Base-by-base conservation (phyloP, 2,329 filamentous ascomycete species). In the Diaporthe humulicola region DNA sequence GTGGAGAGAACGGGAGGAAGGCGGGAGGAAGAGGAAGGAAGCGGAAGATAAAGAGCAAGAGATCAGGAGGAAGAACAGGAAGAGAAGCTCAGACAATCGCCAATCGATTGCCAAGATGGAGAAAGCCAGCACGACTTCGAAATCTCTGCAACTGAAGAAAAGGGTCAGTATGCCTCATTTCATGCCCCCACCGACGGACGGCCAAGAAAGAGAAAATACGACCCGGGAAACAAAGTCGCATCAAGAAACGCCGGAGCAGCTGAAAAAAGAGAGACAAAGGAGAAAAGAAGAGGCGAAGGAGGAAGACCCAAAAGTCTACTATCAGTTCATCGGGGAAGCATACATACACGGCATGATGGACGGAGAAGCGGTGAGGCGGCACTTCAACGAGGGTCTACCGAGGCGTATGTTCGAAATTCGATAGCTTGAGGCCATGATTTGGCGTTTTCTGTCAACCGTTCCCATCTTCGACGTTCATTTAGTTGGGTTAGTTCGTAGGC, bases 311-410 rank as follows among this genome's bases (percentile, higher is more conserved):
- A 36, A 48, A 6, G 56, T 38, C 12, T 77, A 73, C n/a, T 78
- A 76, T 56, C 19, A 73, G 4, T 71, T 79, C 25, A 36, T 76
- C 3, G 78, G 78, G 17, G 78, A 79, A 45, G 70, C 75, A n/a
- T 79, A 79, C 45, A 67, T 79, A 28, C 78, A 79, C 22, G 77
- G 78, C 3, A 77, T 78, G 74, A 79, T 79, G 78, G 78, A 78
- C n/a, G 77, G 78, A 12, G 78, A 78, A 45, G 78, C 78, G 14
- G 64, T 74, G n/a, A 70, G 56, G 17, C 48, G 28, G 3, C 45
- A 54, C 5, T 56, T 64, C 0, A 73, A 73, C 8, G 60, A 73
- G 52, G 38, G 36, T 2, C 28, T 42, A 17, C 58, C 38, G 15
- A 61, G 14, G n/a, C 69, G 56, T 36, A 40, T 58, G 38, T 71